Percentiles rank a stretch among this genome's conserved stretches.
Conservation (phyloP, 306 rosid species). For the Trifolium repens region DNA sequence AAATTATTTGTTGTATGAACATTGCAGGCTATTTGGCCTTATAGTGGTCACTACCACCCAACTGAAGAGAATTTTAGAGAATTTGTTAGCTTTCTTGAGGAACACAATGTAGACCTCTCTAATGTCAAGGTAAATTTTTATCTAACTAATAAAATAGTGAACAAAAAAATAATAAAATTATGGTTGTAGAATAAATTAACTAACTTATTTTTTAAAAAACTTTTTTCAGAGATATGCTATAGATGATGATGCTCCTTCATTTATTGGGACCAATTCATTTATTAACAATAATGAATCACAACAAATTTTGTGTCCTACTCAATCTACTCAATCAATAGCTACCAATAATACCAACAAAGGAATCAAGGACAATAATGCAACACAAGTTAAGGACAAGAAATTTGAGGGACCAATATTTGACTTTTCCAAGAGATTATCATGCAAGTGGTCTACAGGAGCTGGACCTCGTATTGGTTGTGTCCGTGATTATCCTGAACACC, state of each 20-base stretch:
- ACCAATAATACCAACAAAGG: neutral
- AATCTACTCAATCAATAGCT: constrained; percentile 26
- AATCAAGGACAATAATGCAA: constrained; percentile 21
- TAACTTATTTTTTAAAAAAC: constrained; percentile 18
- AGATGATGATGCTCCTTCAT: constrained; percentile 76
- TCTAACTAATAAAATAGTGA: neutral
- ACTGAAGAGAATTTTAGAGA: constrained; percentile 94
- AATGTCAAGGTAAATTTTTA: constrained; percentile 72
- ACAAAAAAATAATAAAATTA: neutral
- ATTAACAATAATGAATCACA: constrained; percentile 39
- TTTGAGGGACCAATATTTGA: constrained; percentile 47
- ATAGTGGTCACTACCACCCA: constrained; percentile 97
- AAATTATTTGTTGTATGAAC: constrained; percentile 15
- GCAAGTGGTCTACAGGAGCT: constrained; percentile 85
- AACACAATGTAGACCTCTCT: constrained; percentile 78
- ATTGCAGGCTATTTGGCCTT: constrained; percentile 97
- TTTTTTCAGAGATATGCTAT: constrained; percentile 67
- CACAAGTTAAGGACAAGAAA: constrained; percentile 43
- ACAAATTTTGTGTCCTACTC: constrained; percentile 38
- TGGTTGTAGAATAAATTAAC: neutral
- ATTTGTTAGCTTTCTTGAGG: constrained; percentile 78
- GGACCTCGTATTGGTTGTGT: constrained; percentile 96
- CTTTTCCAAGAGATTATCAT: constrained; percentile 58
- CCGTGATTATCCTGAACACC: constrained; percentile 85
- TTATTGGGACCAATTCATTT: constrained; percentile 44